Percentiles rank a stretch among this genome's conserved stretches.
Conservation (phyloP, 345 rosid genomes). For the Eucalyptus cloeziana region DNA sequence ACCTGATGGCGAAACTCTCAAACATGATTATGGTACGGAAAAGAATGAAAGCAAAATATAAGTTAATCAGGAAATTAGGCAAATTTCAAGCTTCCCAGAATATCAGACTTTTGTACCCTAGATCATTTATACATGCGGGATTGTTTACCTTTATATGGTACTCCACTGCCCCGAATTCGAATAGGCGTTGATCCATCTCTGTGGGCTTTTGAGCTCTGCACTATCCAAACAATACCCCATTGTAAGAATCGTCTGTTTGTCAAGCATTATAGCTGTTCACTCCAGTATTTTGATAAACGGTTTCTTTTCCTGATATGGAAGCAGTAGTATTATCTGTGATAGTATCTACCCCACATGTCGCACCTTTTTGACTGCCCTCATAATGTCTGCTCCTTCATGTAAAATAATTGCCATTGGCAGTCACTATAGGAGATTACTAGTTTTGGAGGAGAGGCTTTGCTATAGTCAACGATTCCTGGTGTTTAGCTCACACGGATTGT, state of each 20-base stretch:
- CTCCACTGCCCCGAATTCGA: conserved; percentile 68
- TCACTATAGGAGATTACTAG: background rate
- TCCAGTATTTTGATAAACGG: background rate
- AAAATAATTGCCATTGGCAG: background rate
- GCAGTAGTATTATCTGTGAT: background rate
- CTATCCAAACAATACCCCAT: background rate
- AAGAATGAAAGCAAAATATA: background rate
- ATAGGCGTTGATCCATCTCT: conserved; percentile 65
- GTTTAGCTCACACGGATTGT: background rate
- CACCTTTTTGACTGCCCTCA: background rate
- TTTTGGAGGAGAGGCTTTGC: background rate
- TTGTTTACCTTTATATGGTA: conserved; percentile 62
- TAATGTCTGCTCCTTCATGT: background rate
- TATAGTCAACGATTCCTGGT: background rate
- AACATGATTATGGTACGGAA: background rate
- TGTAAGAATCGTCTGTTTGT: background rate
- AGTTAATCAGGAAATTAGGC: background rate
- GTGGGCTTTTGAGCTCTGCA: conserved; percentile 46
- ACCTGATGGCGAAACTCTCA: background rate
- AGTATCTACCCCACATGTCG: background rate
- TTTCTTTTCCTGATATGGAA: background rate
- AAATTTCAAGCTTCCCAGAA: background rate
- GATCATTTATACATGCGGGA: background rate
- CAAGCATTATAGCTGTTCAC: background rate
- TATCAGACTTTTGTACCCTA: background rate